Base-by-base conservation (phyloP, 441 rosid genomes). In the Erodium chrysanthum region DNA sequence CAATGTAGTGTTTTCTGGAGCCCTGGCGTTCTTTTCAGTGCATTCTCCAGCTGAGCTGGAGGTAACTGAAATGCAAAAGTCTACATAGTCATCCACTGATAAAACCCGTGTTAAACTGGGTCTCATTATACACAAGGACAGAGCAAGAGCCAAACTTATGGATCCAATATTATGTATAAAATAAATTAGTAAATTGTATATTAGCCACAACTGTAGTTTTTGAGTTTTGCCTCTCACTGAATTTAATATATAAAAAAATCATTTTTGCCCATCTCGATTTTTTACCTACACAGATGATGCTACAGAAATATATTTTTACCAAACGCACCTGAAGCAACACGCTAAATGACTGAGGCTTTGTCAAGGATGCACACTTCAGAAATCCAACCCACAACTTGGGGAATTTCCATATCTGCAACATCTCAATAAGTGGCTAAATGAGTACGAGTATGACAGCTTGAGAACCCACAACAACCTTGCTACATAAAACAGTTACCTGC, bases 331-430 rank as follows among this genome's bases (percentile, higher is more conserved):
- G 99, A 76, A 95, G 92, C 81, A 95, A 82, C 80, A 95, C 93
- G 61, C 84, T 79, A 76, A 87, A 88, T 68, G 97, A 95, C 67
- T 87, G 98, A 71, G 99, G 98, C 86, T 88, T 91, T 48, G 91
- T 86, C 87, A 84, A 78, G 52, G 71, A 80, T 52, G 95, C 93
- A 70, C 99, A 95, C 81, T 89, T 92, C 86, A 95, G 81, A 79
- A 90, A 95, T 67, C 99, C 99, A 42, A 92, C 98, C 99, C 99
- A 95, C 79, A 95, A 79, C 79, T 95, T 95, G 18, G 99, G 98
- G 71, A 86, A 80, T 76, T 95, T 88, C 98, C 99, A 95, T 83
- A 95, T 92, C 99, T 95, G 88, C 76, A 73, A 75, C 42, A 77
- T 40, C 37, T 64, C 65, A 72, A 61, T 61, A 66, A 64, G 62